A percentile compares a stretch with the other conserved stretches of the same genome.
phyloP scores from a whole-genome alignment of 768 basidiomycete genomes.

The Collybia sordida region DNA sequence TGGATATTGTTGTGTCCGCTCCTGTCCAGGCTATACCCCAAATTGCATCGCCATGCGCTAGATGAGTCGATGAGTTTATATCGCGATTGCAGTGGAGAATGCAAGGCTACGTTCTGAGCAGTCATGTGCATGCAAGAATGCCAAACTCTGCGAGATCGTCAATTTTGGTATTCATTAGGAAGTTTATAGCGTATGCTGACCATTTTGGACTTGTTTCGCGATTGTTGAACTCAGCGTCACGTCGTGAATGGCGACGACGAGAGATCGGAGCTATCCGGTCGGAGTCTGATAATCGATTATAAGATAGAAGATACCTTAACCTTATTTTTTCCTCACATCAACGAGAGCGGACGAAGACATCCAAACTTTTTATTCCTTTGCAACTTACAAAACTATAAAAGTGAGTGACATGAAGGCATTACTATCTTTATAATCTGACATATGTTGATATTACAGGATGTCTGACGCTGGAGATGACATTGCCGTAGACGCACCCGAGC shows the following conservation, averaged over 20 bases:
- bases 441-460: conserved; percentile 51
- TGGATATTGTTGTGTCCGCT: conserved; percentile 62
- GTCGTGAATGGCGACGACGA: conserved; percentile 20
- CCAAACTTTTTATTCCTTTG: conserved; percentile 28
- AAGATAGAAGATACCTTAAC: conserved; percentile 37
- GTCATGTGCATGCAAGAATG: conserved; percentile 70
- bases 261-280: conserved; percentile 46
- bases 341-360: conserved; percentile 97
- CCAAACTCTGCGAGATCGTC: conserved; percentile 53
- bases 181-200: conserved; percentile 18
- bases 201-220: conserved; percentile 22
- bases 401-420: conserved; percentile 21
- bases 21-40: conserved; percentile 79
- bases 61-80: conserved; percentile 29
- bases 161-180: not conserved
- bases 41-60: conserved; percentile 78
- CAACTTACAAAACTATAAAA: conserved; percentile 36
- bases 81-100: conserved; percentile 26
- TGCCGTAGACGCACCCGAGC: conserved; percentile 69
- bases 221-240: conserved; percentile 24
- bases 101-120: conserved; percentile 67
- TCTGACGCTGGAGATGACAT: conserved; percentile 99
- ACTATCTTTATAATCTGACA: not conserved
- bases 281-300: conserved; percentile 45
- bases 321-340: conserved; percentile 73